These are phyloP conservation scores for Arthrobotrys conoides DNA, from an alignment of 2,329 filamentous ascomycete genomes.

Conservation along the genomic window DNA sequence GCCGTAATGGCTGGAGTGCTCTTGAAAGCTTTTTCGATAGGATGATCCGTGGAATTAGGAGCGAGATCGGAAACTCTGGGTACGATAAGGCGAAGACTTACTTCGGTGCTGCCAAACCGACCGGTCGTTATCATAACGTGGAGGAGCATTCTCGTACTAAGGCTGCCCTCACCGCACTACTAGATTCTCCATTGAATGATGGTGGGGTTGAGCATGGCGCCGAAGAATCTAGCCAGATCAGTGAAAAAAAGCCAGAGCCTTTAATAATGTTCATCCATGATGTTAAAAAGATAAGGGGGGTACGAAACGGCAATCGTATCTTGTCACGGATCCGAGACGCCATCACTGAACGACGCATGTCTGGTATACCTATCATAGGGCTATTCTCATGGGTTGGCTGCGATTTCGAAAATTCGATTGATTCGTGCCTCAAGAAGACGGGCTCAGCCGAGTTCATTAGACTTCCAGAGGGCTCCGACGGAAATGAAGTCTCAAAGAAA, in stretches of 20 bases:
- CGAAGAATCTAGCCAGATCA: too few species aligned
- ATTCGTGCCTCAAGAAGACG: slow-evolving; percentile 6
- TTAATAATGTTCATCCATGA: slow-evolving; percentile 15
- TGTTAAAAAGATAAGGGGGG: neutral
- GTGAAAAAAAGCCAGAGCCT: neutral
- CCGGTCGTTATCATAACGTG: neutral
- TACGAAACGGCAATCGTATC: neutral
- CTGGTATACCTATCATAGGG: neutral
- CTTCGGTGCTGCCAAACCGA: neutral
- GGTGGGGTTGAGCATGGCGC: too few species aligned
- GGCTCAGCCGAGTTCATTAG: neutral
- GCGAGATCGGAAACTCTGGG: too few species aligned
- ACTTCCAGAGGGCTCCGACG: neutral
- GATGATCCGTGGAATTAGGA: too few species aligned
- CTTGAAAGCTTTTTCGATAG: too few species aligned
- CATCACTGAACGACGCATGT: neutral
- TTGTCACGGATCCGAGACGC: slow-evolving; percentile 19
- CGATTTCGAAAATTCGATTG: neutral
- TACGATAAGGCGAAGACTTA: neutral
- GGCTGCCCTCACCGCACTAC: neutral
- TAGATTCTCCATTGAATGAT: too few species aligned
- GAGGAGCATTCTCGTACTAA: neutral
- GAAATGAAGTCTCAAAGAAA: neutral
- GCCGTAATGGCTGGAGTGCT: too few species aligned
- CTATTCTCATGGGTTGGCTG: neutral